Evolutionary conservation across 768 basidiomycete genomes (phyloP).

Genomic region (Kondoa subrosea): DNA sequence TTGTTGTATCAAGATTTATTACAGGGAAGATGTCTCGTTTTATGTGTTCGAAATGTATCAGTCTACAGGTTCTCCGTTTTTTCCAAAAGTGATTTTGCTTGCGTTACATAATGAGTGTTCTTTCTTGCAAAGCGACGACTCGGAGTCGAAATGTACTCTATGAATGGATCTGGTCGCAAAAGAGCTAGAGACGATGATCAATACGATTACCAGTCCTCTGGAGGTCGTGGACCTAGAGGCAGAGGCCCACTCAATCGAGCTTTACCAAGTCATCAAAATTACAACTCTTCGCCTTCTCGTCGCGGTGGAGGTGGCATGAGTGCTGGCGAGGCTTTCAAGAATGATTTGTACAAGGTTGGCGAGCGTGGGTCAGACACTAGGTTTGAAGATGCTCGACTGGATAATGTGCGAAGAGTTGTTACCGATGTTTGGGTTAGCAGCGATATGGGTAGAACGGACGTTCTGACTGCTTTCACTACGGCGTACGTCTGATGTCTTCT

Average conservation of each 20-base stretch:
- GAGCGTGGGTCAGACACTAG: not conserved
- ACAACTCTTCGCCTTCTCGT: not conserved
- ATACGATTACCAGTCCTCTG: not conserved
- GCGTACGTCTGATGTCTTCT: constrained; percentile 2
- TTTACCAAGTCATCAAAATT: not conserved
- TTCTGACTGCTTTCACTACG: not conserved
- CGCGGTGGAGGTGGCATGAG: not conserved
- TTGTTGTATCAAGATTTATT: no score
- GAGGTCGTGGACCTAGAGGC: not conserved
- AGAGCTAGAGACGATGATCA: not conserved
- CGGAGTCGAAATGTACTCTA: no score
- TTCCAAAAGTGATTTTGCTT: no score
- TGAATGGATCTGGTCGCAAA: no score
- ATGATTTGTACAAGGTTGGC: not conserved
- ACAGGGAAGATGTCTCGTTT: no score
- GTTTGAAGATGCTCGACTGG: not conserved
- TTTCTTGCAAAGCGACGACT: no score
- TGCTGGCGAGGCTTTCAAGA: constrained; percentile 2
- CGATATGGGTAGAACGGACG: not conserved
- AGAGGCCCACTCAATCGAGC: not conserved
- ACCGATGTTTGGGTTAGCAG: not conserved
- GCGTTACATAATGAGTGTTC: no score
- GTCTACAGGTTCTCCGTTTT: no score
- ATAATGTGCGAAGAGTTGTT: not conserved
- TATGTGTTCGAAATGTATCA: no score